Conservation (phyloP, 345 rosid species). For the Citrus medica region DNA sequence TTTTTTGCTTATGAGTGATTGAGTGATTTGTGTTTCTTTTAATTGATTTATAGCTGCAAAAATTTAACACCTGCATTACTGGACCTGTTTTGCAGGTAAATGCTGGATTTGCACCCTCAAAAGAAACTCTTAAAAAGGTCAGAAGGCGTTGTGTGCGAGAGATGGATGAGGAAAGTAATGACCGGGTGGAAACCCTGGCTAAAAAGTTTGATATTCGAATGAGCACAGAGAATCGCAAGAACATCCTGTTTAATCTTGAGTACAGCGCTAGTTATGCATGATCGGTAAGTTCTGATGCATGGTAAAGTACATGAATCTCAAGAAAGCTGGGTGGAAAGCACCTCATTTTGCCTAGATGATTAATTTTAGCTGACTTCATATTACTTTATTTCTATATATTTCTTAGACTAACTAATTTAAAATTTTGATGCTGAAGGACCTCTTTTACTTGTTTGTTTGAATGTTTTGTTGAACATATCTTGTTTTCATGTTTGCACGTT, state of each 20-base stretch:
- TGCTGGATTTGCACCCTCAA: slow-evolving; percentile 78
- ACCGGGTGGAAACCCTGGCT: slow-evolving; percentile 48
- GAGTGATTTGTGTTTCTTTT: neutral
- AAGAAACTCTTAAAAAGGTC: slow-evolving; percentile 69
- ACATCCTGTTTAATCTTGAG: slow-evolving; percentile 63
- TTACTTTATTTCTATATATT: neutral
- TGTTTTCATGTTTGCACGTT: neutral
- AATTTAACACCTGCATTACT: slow-evolving; percentile 6
- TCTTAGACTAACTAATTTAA: neutral
- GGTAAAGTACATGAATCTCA: neutral
- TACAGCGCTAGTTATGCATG: slow-evolving; percentile 54
- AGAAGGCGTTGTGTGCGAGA: slow-evolving; percentile 84
- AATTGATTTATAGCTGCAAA: neutral
- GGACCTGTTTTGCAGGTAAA: slow-evolving; percentile 44
- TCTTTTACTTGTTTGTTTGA: neutral
- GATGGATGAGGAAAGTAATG: slow-evolving; percentile 69
- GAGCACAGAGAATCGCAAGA: slow-evolving; percentile 72
- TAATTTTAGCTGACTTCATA: neutral
- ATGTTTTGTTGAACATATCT: neutral
- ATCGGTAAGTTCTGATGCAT: slow-evolving; percentile 22
- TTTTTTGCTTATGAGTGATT: neutral
- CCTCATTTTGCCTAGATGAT: neutral
- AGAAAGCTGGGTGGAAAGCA: neutral
- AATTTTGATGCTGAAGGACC: neutral
- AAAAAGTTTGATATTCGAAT: slow-evolving; percentile 53